A percentile compares a stretch with the other conserved stretches of the same genome.
Conservation (phyloP, 176 grass and related monocot species). For the Hyparrhenia diplandra region DNA sequence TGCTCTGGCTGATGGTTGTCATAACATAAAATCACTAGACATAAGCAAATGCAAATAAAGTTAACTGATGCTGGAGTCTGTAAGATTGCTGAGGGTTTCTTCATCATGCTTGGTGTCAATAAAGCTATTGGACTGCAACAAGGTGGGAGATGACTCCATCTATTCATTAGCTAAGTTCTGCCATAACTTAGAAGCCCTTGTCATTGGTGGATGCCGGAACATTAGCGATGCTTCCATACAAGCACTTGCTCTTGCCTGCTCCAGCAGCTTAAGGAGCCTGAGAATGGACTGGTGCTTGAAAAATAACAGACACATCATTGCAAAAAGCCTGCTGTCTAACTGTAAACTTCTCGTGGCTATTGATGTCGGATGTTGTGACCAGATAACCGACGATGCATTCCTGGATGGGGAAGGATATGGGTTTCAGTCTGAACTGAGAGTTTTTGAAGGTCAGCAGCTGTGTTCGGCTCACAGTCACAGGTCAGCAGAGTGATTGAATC, state of each 20-base stretch:
- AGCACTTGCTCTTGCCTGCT: slow-evolving; percentile 54
- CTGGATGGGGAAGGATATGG: slow-evolving; percentile 3
- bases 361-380: slow-evolving; percentile 71
- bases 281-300: slow-evolving; percentile 68
- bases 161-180: slow-evolving; percentile 63
- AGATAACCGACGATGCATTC: slow-evolving; percentile 66
- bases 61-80: slow-evolving; percentile 65
- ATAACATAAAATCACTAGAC: slow-evolving; percentile 59
- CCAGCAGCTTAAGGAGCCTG: slow-evolving; percentile 48
- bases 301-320: slow-evolving; percentile 64
- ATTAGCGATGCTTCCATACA: slow-evolving; percentile 59
- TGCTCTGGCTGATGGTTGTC: slow-evolving; percentile 61
- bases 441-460: slow-evolving; percentile 57
- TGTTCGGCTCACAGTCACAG: slow-evolving; percentile 41
- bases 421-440: slow-evolving; percentile 42
- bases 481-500: slow-evolving; percentile 26
- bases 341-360: slow-evolving; percentile 71
- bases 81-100: slow-evolving; percentile 57
- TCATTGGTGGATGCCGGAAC: slow-evolving; percentile 65
- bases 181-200: slow-evolving; percentile 58
- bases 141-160: slow-evolving; percentile 59
- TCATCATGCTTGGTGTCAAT: slow-evolving; percentile 55
- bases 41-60: slow-evolving; percentile 85
- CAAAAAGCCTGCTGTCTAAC: slow-evolving; percentile 47
- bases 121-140: slow-evolving; percentile 73